Base-by-base conservation (phyloP, 352 stramenopile species). In the Phytophthora sojae region DNA sequence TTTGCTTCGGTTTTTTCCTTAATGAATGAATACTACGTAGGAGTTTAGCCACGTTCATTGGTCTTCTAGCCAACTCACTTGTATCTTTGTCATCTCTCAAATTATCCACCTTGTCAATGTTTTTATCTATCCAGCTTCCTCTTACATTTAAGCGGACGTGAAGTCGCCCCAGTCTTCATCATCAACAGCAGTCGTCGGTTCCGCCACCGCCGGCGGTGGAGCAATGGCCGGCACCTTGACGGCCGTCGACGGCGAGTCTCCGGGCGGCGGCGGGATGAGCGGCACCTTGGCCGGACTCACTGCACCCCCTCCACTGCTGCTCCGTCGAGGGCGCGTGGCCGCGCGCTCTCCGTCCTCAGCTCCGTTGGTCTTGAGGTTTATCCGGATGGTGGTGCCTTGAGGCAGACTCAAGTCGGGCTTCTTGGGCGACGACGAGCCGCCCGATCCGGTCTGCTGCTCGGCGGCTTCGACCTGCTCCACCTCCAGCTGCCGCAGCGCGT, bases 131-230 rank as follows among this genome's bases (percentile, higher is more conserved):
- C 17, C 11, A 15, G 14, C 26, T 7, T 52, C 45, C 45, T n/a
- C 6, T 45, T 15, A 21, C 12, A 51, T 79, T 21, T 74, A 93
- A 39, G 83, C 85, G 0, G 88, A 95, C 12, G 86, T 94, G 59
- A 96, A 96, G 55, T 95, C 89, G 0, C 87, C 89, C 87, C 87
- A 96, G 55, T 96, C 89, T 63, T 93, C 89, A 44, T 90, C 85
- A 14, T 86, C 79, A 25, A 64, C 54, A 5, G 57, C 61, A 42
- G 69, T 67, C 15, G 65, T 73, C 7, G 67, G 60, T 30, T 76
- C 63, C 23, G 61, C 71, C n/a, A 69, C 47, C 6, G 72, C 37
- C 29, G 71, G 65, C 21, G 78, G 25, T 2, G 61, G 53, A 21
- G 83, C 77, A 30, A 71, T 69, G 0, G 61, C 32, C n/a, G 74